Base-by-base conservation (phyloP, 2,329 filamentous ascomycete genomes). In the Penicillium brasilianum region DNA sequence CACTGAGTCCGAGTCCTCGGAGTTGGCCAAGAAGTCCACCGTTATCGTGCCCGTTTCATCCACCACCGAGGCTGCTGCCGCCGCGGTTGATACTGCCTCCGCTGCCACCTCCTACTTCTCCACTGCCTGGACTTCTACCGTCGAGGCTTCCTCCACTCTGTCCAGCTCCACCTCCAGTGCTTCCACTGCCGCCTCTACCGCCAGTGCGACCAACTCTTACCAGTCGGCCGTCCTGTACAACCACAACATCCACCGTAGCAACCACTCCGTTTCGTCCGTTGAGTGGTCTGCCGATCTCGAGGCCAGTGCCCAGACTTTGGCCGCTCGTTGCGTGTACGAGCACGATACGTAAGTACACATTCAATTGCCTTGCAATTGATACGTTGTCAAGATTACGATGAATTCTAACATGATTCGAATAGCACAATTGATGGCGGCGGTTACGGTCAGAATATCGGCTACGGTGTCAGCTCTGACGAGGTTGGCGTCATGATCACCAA, bases 361-460 rank as follows among this genome's bases (percentile, higher is more conserved):
- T 10, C 20, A 25, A n/a, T n/a, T 20, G 46, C 18, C 50, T 5
- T 9, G 22, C 48, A 37, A 44, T 13, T 30, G 25, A 3, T 2
- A n/a, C 25, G 43, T 41, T 78, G 83, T 28, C 25, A n/a, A 34
- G 14, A 2, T 63, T 83, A n/a, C 39, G 8, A 30, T 16, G 9
- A 44, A 54, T 30, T 51, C 63, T 52, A 49, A 66, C 54, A 16
- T 32, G 20, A 9, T 32, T 10, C 41, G 25, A 54, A 57, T 60
- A 77, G 73, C 69, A 87, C 84, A 69, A 75, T 80, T 28, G 80
- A 85, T 64, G 83, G 81, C 54, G 87, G 87, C 58, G 83, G 84
- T 48, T 96, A 95, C 73, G 95, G 95, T 65, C 95, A 99, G 82
- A 99, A 98, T 85, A 89, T 98, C 61, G 94, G 91, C 72, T 88